Conservation (phyloP, 495 filamentous ascomycete species). For the Recurvomyces mirabilis region DNA sequence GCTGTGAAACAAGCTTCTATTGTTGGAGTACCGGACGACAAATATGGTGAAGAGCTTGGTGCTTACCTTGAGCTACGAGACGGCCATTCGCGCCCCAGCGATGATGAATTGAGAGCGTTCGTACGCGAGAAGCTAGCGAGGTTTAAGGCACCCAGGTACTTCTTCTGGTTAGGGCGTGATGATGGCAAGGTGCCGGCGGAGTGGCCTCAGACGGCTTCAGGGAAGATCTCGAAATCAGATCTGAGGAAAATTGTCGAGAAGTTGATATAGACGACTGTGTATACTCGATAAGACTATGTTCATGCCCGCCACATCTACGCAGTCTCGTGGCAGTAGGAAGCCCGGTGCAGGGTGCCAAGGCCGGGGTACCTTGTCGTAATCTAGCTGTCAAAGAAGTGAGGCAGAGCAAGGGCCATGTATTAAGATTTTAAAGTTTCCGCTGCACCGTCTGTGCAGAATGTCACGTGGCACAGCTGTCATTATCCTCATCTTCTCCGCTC, state of each 20-base stretch:
- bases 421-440: no score
- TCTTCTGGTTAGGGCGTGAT: conserved; percentile 20
- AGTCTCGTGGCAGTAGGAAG: no score
- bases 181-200: conserved; percentile 8
- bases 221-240: conserved; percentile 22
- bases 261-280: conserved; percentile 9
- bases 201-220: conserved; percentile 23
- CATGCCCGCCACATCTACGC: no score
- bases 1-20: conserved; percentile 18
- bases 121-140: conserved; percentile 19
- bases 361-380: no score
- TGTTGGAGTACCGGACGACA: conserved; percentile 22
- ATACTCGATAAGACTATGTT: no score
- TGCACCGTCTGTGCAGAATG: no score
- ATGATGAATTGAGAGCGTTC: conserved; percentile 17
- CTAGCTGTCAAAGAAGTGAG: no score
- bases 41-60: conserved; percentile 22
- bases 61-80: conserved; percentile 18
- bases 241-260: conserved; percentile 16
- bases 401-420: no score
- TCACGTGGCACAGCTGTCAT: no score
- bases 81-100: conserved; percentile 4
- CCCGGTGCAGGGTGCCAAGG: no score
- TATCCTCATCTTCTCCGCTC: no score
- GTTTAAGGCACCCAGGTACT: conserved; percentile 21